These are phyloP conservation scores for Xylaria flabelliformis DNA, from an alignment of 495 filamentous ascomycete genomes.

Conservation along the genomic window DNA sequence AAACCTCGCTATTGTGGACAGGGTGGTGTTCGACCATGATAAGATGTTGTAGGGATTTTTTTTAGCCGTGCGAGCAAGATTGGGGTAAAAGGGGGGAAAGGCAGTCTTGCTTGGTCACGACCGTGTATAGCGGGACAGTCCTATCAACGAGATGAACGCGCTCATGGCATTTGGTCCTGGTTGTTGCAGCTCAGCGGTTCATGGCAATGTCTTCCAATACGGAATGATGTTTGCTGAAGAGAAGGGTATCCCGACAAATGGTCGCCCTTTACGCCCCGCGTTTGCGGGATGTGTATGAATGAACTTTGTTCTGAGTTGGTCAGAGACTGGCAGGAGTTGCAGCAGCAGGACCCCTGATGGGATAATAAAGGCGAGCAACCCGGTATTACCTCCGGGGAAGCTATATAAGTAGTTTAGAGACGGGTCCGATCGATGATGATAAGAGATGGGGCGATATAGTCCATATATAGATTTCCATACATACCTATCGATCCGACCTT, in stretches of 20 bases:
- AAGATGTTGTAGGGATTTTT: conserved; percentile 18
- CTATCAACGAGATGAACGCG: not conserved
- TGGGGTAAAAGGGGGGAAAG: not conserved
- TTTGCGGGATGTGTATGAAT: not conserved
- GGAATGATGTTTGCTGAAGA: not conserved
- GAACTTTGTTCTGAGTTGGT: not conserved
- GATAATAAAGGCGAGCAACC: conserved; percentile 9
- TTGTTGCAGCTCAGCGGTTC: not conserved
- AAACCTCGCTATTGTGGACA: conserved; percentile 63
- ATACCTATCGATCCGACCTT: conserved; percentile 1
- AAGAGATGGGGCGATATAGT: conserved; percentile 19
- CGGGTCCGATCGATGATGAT: conserved; percentile 18
- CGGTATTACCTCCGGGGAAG: not conserved
- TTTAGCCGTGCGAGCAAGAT: conserved; percentile 9
- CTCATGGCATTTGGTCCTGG: conserved; percentile 21
- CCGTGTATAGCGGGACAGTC: conserved; percentile 20
- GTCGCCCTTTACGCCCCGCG: not conserved
- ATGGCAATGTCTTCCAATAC: not conserved
- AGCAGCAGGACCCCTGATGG: not conserved
- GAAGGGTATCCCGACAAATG: not conserved
- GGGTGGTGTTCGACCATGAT: conserved; percentile 54
- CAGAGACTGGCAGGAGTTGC: not conserved
- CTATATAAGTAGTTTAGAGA: not conserved
- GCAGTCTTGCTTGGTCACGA: conserved; percentile 18
- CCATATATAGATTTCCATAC: conserved; percentile 18